These are phyloP conservation scores for Fusarium nygamai DNA, from an alignment of 2,329 filamentous ascomycete genomes.

Conservation along the genomic window DNA sequence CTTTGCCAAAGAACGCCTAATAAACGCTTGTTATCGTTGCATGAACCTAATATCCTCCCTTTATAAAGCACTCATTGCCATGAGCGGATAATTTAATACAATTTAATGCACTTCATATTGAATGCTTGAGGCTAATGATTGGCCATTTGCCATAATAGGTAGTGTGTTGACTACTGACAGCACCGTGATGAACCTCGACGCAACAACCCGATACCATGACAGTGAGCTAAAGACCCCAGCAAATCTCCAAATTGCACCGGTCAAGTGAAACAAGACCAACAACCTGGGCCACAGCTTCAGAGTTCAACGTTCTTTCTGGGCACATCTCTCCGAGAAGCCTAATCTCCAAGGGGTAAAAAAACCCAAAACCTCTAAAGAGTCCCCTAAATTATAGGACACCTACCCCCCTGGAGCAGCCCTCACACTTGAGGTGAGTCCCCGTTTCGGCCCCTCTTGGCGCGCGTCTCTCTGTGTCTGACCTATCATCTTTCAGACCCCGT, in stretches of 20 bases:
- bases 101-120: neutral
- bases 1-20: neutral
- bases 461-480: slow-evolving; percentile 33
- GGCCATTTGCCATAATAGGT: slow-evolving; percentile 17
- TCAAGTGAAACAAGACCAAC: neutral
- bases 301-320: neutral
- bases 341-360: slow-evolving; percentile 11
- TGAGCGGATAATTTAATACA: neutral
- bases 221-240: neutral
- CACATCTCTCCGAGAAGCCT: neutral
- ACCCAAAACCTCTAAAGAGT: slow-evolving; percentile 11
- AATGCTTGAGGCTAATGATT: neutral
- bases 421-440: slow-evolving; percentile 12
- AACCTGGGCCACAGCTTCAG: neutral
- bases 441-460: slow-evolving; percentile 31
- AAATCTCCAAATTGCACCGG: slow-evolving; percentile 20
- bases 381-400: slow-evolving; percentile 29
- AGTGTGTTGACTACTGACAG: slow-evolving; percentile 25
- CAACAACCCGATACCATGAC: slow-evolving; percentile 1
- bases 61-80: neutral
- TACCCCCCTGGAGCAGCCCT: slow-evolving; percentile 8
- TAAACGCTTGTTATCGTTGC: neutral
- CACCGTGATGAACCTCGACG: slow-evolving; percentile 21
- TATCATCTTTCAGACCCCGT: slow-evolving; percentile 24
- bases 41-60: slow-evolving; percentile 1